Percentiles rank a stretch among this genome's conserved stretches.
Evolutionary conservation across 2,329 filamentous ascomycete genomes (phyloP).

Genomic region (Didymella lethalis): DNA sequence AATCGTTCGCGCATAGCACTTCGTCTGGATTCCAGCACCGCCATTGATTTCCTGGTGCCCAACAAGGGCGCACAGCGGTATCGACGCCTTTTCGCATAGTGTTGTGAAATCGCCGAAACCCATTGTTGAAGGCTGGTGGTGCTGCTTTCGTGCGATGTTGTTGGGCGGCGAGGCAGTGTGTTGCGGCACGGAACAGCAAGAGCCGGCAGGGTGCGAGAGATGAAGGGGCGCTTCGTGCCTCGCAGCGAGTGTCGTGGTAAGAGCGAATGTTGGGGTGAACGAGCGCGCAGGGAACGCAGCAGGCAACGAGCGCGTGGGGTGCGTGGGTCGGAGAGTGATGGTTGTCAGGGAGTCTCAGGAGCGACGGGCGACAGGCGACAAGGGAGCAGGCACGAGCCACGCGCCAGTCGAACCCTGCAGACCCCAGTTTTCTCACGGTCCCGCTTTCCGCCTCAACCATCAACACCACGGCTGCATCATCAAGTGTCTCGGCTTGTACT

Average conservation of each 20-base stretch:
- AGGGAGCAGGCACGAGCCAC: constrained; percentile 2
- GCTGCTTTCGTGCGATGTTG: constrained; percentile 11
- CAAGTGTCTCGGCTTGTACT: too few species aligned
- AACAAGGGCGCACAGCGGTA: constrained; percentile 87
- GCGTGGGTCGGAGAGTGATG: constrained; percentile 33
- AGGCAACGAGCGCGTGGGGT: constrained; percentile 35
- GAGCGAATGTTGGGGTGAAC: constrained; percentile 34
- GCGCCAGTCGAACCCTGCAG: constrained; percentile 10
- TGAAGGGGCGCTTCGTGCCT: constrained; percentile 10
- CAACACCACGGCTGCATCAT: constrained; percentile 8
- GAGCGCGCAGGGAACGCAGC: constrained; percentile 27
- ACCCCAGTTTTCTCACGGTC: constrained; percentile 8
- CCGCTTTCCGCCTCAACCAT: constrained; percentile 3
- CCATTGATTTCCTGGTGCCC: constrained; percentile 75
- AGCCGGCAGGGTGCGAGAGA: constrained; percentile 9
- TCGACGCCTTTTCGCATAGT: constrained; percentile 83
- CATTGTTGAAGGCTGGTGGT: constrained; percentile 57
- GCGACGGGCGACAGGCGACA: constrained; percentile 5
- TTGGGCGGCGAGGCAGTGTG: constrained; percentile 23
- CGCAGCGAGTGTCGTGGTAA: constrained; percentile 9
- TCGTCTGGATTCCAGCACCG: constrained; percentile 80
- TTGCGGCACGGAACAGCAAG: constrained; percentile 18
- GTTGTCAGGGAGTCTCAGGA: constrained; percentile 41
- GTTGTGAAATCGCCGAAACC: constrained; percentile 89
- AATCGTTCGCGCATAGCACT: constrained; percentile 93